Conservation (phyloP, 129 eudicot genomes). For the Flaveria trinervia region DNA sequence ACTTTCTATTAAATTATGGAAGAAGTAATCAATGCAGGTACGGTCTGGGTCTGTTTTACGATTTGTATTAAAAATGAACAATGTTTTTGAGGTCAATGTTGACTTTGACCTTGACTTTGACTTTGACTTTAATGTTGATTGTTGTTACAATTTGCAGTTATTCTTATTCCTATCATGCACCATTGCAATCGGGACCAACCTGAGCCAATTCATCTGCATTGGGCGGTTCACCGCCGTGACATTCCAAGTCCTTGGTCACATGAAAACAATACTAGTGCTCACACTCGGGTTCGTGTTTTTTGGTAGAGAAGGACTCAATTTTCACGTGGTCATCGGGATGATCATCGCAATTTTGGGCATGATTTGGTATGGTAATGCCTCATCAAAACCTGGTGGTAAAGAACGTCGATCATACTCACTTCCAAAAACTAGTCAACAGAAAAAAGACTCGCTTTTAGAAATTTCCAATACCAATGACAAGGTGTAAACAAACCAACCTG, state of each 20-base stretch:
- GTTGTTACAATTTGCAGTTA: constrained; percentile 28
- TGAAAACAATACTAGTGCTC: constrained; percentile 73
- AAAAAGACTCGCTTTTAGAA: constrained; percentile 39
- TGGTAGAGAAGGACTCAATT: constrained; percentile 64
- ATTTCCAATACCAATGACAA: constrained; percentile 25
- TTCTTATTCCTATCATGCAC: constrained; percentile 45
- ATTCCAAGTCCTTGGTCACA: constrained; percentile 79
- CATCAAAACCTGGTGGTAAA: constrained; percentile 56
- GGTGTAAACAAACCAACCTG: constrained; percentile 28
- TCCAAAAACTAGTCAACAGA: constrained; percentile 33
- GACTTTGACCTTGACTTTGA: neutral
- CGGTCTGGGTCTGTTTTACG: neutral
- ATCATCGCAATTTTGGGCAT: constrained; percentile 45
- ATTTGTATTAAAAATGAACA: neutral
- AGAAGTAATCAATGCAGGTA: neutral
- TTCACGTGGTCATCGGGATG: constrained; percentile 62
- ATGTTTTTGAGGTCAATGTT: neutral
- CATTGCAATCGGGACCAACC: constrained; percentile 43
- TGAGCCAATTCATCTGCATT: constrained; percentile 44
- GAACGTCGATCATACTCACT: constrained; percentile 43
- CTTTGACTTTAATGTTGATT: constrained; percentile 9
- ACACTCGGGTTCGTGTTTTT: constrained; percentile 62
- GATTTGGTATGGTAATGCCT: constrained; percentile 55
- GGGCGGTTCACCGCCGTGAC: constrained; percentile 63
- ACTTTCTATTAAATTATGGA: neutral